Percentiles rank a stretch among this genome's conserved stretches.
Evolutionary conservation across 2,329 filamentous ascomycete species (phyloP).

Genomic region (Botrytis pseudocinerea): DNA sequence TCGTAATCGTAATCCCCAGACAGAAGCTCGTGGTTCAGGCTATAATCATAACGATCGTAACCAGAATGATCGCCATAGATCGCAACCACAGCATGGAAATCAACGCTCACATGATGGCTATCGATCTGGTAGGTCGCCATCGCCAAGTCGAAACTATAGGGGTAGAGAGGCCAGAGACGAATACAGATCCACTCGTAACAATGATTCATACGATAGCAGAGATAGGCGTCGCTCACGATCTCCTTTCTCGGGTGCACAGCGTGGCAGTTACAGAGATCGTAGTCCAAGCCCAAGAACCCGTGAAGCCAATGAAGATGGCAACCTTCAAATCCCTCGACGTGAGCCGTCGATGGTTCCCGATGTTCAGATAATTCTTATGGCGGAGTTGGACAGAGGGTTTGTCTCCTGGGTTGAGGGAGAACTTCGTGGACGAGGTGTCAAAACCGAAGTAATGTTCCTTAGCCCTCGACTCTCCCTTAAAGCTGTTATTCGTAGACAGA

Average conservation of each 20-base stretch:
- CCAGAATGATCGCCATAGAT: conserved; percentile 43
- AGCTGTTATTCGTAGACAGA: conserved; percentile 79
- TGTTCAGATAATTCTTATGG: conserved; percentile 80
- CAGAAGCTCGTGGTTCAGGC: conserved; percentile 31
- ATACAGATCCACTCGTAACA: conserved; percentile 22
- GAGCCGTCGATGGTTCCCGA: conserved; percentile 78
- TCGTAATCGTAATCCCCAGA: conserved; percentile 44
- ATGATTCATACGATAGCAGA: conserved; percentile 37
- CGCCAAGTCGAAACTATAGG: conserved; percentile 30
- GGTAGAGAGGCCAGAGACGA: conserved; percentile 35
- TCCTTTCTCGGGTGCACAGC: conserved; percentile 52
- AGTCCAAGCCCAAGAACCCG: conserved; percentile 67
- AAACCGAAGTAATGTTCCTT: conserved; percentile 76
- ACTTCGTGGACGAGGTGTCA: conserved; percentile 71
- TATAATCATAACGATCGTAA: conserved; percentile 47
- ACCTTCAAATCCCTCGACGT: conserved; percentile 71
- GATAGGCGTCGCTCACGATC: conserved; percentile 67
- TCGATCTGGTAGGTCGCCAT: conserved; percentile 27
- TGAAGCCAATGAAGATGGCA: conserved; percentile 57
- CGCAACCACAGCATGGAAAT: conserved; percentile 13
- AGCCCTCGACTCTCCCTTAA: conserved; percentile 74
- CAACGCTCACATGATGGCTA: conserved; percentile 66
- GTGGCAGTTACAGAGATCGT: conserved; percentile 62
- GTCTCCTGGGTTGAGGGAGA: conserved; percentile 77
- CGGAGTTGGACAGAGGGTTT: conserved; percentile 77